Evolutionary conservation across 2,329 filamentous ascomycete species (phyloP), one percentile per base, ranked within the genome.

Genomic region (Cordyceps tenuipes): DNA sequence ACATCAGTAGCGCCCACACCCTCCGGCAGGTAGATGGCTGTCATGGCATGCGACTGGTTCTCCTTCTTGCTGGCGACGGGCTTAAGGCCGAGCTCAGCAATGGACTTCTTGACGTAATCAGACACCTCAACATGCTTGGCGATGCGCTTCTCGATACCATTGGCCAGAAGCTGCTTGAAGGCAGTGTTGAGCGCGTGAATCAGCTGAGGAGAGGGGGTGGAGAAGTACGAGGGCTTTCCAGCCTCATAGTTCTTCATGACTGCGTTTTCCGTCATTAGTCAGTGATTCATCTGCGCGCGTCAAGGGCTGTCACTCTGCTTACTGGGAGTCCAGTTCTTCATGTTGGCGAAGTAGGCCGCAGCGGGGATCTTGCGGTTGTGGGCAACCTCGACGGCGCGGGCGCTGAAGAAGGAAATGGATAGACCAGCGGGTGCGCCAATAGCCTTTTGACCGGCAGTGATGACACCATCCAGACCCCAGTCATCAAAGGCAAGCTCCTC

Each of bases 211-310:
- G 92, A 91, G 0, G 94, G 94, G 1, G 94, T 99, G 43, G 94
- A 94, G 71, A 99, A 99, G 80, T 99, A 99, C 2, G 91, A 96
- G 43, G 94, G 85, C 79, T 97, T 99, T 80, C 92, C 91, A 64
- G 91, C 90, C 78, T 99, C 94, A 76, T 99, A 99, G 78, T 97
- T 97, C 78, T 94, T 86, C 93, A 99, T 97, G 75, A 99, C 88
- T 90, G 29, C 26, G 12, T 9, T 21, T 21, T 53, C 31, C 19
- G 21, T 48, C 41, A 54, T 46, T 41, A 47, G 31, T 31, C 15
- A 4, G 41, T 7, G 5, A 5, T 21, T 6, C n/a, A 10, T 17
- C 21, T 26, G 19, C 17, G 34, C 43, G 31, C 57, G 51, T 34
- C 47, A n/a, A 10, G 13, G 15, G 12, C 21, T 8, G 17, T 19